Base-by-base conservation (phyloP, 2,329 filamentous ascomycete genomes). In the Exserohilum rostratum region DNA sequence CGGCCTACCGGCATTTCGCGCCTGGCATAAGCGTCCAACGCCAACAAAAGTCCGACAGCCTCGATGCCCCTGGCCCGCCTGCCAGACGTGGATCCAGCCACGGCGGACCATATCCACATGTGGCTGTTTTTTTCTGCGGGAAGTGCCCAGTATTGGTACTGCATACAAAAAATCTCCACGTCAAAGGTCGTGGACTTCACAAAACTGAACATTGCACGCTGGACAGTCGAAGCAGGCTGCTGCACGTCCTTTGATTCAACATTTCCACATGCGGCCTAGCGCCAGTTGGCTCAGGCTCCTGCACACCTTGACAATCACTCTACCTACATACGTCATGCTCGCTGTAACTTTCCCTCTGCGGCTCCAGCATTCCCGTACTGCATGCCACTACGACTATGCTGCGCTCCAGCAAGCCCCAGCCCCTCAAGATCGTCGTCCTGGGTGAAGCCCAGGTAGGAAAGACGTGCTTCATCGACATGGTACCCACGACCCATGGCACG, bases 391-490 rank as follows among this genome's bases (percentile, higher is more conserved):
- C 40, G 29, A 40, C 17, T 4, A 55, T 46, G 29, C 7, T 42
- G 47, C 35, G 27, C 17, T 42, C 30, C 13, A 55, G 34, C 18
- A 42, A 51, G 50, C 22, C 42, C 11, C 18, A 30, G 9, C 35
- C 34, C 7, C 42, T 51, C 6, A 42, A 37, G 12, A 33, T 69
- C 13, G 55, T 64, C 9, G 52, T 71, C 13, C 50, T 71, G 12
- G 68, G 67, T 12, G 64, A 67, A 43, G 44, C 54, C 1, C 51
- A 46, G 15, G 63, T 67, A 1, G 67, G 68, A 15, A 70, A 71
- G 40, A 68, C 68, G 39, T 66, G 64, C 43, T 63, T 71, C 48
- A 50, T 46, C 11, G 68, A 71, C 57, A 65, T 63, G 62, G 61
- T 61, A 57, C 13, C 20, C 25, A 15, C 25, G 9, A 27, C 25